Conservation (phyloP, 2,329 filamentous ascomycete species). For the Penicillium corylophilum region DNA sequence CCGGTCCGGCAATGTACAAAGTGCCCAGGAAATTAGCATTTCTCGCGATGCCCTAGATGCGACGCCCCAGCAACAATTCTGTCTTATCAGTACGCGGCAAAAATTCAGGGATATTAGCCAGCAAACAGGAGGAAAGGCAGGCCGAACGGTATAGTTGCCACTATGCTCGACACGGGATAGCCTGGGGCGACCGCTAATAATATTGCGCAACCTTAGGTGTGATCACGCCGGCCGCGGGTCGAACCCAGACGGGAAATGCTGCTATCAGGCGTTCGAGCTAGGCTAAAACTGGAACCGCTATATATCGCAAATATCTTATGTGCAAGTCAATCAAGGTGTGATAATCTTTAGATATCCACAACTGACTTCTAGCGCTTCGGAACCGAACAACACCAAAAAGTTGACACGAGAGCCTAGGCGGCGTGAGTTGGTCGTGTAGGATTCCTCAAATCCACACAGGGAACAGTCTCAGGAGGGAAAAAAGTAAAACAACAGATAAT, state of each 20-base stretch:
- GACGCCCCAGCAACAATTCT: background rate
- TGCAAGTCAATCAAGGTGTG: background rate
- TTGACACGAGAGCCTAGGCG: too few relatives aligned
- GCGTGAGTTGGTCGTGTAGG: too few relatives aligned
- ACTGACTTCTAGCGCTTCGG: background rate
- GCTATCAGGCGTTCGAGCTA: background rate
- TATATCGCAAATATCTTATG: background rate
- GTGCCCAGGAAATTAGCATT: background rate
- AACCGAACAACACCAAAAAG: background rate
- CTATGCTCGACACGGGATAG: background rate
- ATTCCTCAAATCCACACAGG: too few relatives aligned
- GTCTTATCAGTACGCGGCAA: slow-evolving; percentile 7
- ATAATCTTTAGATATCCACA: background rate
- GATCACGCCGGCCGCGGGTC: background rate
- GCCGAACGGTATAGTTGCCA: background rate
- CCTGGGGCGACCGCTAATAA: background rate
- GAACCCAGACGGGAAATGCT: background rate
- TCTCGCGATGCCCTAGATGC: background rate
- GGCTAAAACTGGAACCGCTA: background rate
- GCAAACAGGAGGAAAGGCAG: background rate
- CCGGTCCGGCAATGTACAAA: slow-evolving; percentile 1
- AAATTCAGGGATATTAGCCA: slow-evolving; percentile 2
- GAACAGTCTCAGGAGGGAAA: too few relatives aligned
- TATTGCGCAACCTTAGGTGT: background rate
- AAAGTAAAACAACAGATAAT: too few relatives aligned